These are phyloP conservation scores for Heliophila coronopifolia DNA, from an alignment of 441 rosid genomes.

Conservation along the genomic window DNA sequence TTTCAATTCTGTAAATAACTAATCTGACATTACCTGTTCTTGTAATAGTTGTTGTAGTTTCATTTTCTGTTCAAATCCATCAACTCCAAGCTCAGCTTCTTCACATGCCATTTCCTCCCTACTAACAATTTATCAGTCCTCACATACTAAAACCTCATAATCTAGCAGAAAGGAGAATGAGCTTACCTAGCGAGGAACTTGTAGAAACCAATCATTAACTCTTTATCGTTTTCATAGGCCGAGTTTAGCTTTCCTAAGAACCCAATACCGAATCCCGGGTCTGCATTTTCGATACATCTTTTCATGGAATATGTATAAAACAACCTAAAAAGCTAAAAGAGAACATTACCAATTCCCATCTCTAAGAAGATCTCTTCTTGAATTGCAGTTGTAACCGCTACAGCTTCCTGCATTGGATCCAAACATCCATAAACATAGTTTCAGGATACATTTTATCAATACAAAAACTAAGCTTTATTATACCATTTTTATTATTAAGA, in stretches of 20 bases:
- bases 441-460: background rate
- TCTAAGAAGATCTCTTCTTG: constrained; percentile 73
- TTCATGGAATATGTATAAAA: too few species aligned
- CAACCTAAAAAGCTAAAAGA: background rate
- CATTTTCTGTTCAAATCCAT: constrained; percentile 52
- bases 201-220: constrained; percentile 69
- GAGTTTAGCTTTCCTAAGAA: constrained; percentile 70
- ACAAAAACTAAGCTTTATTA: too few species aligned
- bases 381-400: constrained; percentile 70
- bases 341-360: constrained; percentile 66
- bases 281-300: constrained; percentile 35
- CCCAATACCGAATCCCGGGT: constrained; percentile 70
- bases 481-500: too few species aligned
- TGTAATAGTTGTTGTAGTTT: constrained; percentile 44
- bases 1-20: background rate
- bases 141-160: background rate
- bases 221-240: constrained; percentile 59
- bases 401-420: constrained; percentile 58
- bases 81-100: constrained; percentile 75
- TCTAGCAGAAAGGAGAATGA: constrained; percentile 13
- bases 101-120: constrained; percentile 83
- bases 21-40: constrained; percentile 42
- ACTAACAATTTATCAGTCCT: constrained; percentile 1
- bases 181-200: constrained; percentile 62
- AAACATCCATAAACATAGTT: background rate